phyloP scores from a whole-genome alignment of 257 asterid genomes.

The Mentha longifolia region DNA sequence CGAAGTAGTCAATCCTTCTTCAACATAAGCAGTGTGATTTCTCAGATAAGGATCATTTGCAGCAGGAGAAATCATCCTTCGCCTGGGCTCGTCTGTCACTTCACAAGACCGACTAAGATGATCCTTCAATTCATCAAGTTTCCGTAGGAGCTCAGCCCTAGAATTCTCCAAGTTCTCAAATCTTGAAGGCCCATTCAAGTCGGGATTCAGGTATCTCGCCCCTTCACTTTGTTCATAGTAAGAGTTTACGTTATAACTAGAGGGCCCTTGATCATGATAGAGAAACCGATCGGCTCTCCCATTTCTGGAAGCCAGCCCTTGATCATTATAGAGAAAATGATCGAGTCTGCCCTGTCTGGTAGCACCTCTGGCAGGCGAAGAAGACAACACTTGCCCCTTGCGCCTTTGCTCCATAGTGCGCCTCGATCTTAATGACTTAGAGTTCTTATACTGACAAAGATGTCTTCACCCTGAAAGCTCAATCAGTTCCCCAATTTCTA shows the following conservation, averaged over 20 bases:
- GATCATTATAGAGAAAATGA: constrained; percentile 45
- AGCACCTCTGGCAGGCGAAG: constrained; percentile 40
- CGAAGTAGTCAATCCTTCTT: constrained; percentile 42
- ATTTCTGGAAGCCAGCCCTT: constrained; percentile 48
- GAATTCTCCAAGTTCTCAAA: constrained; percentile 64
- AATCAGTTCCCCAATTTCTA: constrained; percentile 34
- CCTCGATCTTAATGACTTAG: constrained; percentile 49
- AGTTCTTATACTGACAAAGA: constrained; percentile 41
- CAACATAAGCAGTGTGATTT: constrained; percentile 42
- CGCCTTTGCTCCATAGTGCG: constrained; percentile 42
- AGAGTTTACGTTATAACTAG: constrained; percentile 46
- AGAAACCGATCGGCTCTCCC: constrained; percentile 36
- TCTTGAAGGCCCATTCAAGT: constrained; percentile 45
- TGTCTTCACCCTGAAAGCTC: constrained; percentile 34
- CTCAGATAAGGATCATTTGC: constrained; percentile 49
- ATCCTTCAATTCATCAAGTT: constrained; percentile 77
- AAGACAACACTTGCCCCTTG: constrained; percentile 23
- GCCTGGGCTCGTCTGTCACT: constrained; percentile 51
- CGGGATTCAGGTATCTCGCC: constrained; percentile 45
- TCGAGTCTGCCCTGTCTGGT: constrained; percentile 44
- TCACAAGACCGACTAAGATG: constrained; percentile 75
- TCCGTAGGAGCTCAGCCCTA: constrained; percentile 75
- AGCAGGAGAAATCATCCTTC: constrained; percentile 44
- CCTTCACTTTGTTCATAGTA: constrained; percentile 51
- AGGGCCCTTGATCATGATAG: constrained; percentile 60